phyloP scores from a whole-genome alignment of 371 early-diverging fungal species.

The Mortierella sp. region DNA sequence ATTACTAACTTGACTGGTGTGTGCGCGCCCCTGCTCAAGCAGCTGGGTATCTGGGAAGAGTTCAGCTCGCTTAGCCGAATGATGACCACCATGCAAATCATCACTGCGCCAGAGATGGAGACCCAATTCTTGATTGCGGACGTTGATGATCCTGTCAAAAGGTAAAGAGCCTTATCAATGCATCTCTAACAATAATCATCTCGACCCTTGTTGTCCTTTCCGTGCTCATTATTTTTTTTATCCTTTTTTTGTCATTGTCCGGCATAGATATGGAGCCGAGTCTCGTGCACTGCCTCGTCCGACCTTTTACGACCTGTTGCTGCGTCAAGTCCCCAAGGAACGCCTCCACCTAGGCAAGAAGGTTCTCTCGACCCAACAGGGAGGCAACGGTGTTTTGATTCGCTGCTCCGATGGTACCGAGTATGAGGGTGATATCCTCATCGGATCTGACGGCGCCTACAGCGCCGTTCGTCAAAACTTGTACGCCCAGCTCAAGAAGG shows the following conservation, averaged over 20 bases:
- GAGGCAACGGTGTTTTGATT: constrained; percentile 12
- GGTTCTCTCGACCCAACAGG: constrained; percentile 13
- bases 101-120: background rate
- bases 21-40: background rate
- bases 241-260: too few species aligned
- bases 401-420: constrained; percentile 17
- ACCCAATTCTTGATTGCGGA: background rate
- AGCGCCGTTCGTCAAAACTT: constrained; percentile 28
- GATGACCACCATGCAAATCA: background rate
- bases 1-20: background rate
- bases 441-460: constrained; percentile 9
- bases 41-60: background rate
- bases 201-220: background rate
- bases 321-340: constrained; percentile 13
- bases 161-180: background rate
- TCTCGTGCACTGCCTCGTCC: constrained; percentile 19
- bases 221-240: background rate
- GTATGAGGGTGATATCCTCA: constrained; percentile 27
- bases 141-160: background rate
- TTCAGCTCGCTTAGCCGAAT: background rate
- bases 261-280: constrained; percentile 15
- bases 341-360: constrained; percentile 22
- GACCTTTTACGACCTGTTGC: constrained; percentile 5
- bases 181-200: too few species aligned
- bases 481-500: constrained; percentile 18